phyloP scores from a whole-genome alignment of 495 filamentous ascomycete species.

The Arthonia radiata region DNA sequence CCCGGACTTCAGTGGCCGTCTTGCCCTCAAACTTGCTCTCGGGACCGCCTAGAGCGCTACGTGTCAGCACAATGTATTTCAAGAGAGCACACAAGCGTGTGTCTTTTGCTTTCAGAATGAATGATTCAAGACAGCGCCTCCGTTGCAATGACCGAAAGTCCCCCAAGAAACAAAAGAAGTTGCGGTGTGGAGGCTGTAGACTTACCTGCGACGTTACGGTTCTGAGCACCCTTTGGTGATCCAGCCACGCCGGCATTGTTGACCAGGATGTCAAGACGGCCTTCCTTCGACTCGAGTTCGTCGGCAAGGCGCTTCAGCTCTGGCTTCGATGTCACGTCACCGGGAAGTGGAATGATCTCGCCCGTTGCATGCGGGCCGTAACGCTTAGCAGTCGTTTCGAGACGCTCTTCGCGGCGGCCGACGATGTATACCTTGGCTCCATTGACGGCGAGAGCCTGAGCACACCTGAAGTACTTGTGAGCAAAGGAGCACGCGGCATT shows the following conservation, averaged over 20 bases:
- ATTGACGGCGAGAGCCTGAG: slow-evolving; percentile 34
- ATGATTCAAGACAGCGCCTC: too few species aligned
- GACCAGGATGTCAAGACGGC: slow-evolving; percentile 7
- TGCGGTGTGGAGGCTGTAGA: too few species aligned
- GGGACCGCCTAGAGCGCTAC: too few species aligned
- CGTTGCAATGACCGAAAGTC: too few species aligned
- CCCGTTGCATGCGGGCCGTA: slow-evolving; percentile 22
- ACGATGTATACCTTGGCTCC: slow-evolving; percentile 35
- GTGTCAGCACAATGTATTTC: too few species aligned
- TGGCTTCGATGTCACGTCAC: slow-evolving; percentile 24
- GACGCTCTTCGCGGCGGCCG: slow-evolving; percentile 29
- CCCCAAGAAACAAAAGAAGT: too few species aligned
- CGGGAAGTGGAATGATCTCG: slow-evolving; percentile 28
- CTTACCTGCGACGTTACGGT: too few species aligned
- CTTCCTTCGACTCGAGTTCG: slow-evolving; percentile 5
- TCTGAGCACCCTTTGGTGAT: too few species aligned
- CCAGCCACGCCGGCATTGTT: slow-evolving; percentile 8
- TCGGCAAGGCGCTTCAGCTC: slow-evolving; percentile 12
- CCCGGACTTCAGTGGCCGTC: slow-evolving; percentile 22
- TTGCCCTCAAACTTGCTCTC: slow-evolving; percentile 13
- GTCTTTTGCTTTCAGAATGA: too few species aligned
- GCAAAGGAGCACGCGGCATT: too few species aligned
- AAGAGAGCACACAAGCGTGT: too few species aligned
- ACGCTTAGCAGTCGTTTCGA: slow-evolving; percentile 23
- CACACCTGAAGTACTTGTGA: slow-evolving; percentile 2